Base-by-base conservation (phyloP, 768 basidiomycete species). In the Leccinum aurantiacum region DNA sequence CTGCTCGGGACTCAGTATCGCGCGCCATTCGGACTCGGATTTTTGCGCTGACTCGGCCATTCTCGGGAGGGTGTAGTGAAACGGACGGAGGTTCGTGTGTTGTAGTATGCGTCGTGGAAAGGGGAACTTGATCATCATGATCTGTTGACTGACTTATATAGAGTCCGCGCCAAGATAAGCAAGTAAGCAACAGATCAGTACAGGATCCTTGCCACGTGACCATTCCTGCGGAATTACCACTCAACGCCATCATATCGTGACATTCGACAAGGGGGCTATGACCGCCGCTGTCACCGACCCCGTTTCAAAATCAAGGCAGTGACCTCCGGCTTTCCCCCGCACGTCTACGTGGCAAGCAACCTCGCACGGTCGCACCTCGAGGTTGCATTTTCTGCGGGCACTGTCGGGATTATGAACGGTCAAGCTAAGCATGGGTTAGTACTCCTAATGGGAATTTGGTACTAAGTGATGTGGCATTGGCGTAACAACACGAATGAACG, bases 1-100 rank as follows among this genome's bases (percentile, higher is more conserved):
- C 84, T 97, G 94, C 70, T 93, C 86, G 4, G 84, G 87, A 27
- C 85, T 83, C 52, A 97, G 80, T 48, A 91, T 72, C 2, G 93
- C 91, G 61, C 84, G 82, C 94, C 94, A 97, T 73, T 96, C 94
- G 9, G 78, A 73, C 6, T 94, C 92, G 33, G 84, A 77, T 77
- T 92, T 85, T 15, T 56, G 47, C 62, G 60, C 61, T 56, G 70
- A 56, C 6, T 67, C 66, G 11, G 22, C 37, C 71, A 71, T 71
- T 58, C 51, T 64, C 3, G 57, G 2, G 7, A 46, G 17, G 19
- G 56, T 55, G 49, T 38, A 31, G 54, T 57, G 51, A 48, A 67
- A 55, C 17, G 33, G 56, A 49, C 53, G 63, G 17, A 53, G 50
- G 31, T 1, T 51, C 22, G 14, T 19, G 41, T 17, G 14, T 46